Evolutionary conservation across 164 flowering plant genomes (phyloP).

Genomic region (Pachysandra terminalis): DNA sequence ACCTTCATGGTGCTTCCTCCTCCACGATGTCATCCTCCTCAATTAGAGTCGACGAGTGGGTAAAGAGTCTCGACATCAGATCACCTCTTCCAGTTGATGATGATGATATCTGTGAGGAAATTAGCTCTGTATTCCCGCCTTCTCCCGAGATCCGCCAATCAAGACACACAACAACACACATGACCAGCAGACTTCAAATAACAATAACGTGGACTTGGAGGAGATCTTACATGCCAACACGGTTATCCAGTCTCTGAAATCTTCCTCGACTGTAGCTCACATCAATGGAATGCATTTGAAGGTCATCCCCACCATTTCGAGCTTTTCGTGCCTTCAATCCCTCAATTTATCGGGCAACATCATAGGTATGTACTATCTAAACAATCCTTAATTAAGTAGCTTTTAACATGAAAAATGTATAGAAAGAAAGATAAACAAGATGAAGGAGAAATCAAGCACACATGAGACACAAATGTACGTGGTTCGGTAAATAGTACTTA

Average conservation of each 20-base stretch:
- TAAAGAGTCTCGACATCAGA: constrained; percentile 27
- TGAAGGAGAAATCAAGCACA: too few species aligned
- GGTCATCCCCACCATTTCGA: constrained; percentile 59
- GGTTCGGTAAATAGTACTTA: too few species aligned
- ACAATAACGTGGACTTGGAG: constrained; percentile 36
- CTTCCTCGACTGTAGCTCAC: constrained; percentile 80
- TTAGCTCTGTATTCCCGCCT: constrained; percentile 45
- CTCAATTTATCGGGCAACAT: constrained; percentile 79
- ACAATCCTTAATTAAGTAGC: background rate
- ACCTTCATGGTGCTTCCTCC: constrained; percentile 87
- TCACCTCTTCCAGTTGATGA: constrained; percentile 14
- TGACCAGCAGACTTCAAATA: constrained; percentile 14
- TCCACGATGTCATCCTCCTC: constrained; percentile 57
- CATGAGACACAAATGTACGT: background rate
- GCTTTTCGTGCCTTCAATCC: constrained; percentile 61
- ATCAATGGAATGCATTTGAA: constrained; percentile 66
- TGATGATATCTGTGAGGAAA: constrained; percentile 26
- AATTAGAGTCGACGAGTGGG: too few species aligned
- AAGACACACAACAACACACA: constrained; percentile 25
- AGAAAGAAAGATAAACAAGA: too few species aligned
- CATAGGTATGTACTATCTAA: constrained; percentile 70
- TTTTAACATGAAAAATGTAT: constrained; percentile 7
- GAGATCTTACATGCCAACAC: constrained; percentile 67
- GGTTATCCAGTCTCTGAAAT: too few species aligned
- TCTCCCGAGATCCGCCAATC: constrained; percentile 44